These are phyloP conservation scores for Sporodiniella umbellata DNA, from an alignment of 371 early-diverging fungal species.

Conservation along the genomic window DNA sequence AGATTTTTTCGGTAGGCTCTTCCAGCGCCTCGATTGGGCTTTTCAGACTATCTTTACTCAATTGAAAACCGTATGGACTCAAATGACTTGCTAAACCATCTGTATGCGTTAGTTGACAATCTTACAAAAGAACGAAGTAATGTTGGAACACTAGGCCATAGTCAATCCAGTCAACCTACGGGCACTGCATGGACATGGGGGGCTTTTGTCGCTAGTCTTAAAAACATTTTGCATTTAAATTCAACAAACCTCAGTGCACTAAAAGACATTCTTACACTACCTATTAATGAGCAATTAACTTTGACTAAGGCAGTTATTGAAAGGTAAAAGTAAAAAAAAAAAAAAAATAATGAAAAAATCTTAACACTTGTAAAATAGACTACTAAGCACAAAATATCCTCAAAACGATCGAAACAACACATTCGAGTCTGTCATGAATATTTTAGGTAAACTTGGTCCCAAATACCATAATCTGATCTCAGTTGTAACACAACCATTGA, in stretches of 20 bases:
- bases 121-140: not conserved
- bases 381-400: constrained; percentile 33
- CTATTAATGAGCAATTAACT: constrained; percentile 24
- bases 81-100: not conserved
- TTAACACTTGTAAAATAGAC: constrained; percentile 9
- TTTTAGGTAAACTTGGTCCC: constrained; percentile 30
- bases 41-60: not conserved
- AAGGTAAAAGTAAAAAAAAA: constrained; percentile 22
- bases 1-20: not conserved
- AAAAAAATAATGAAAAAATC: not conserved
- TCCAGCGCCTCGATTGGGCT: not conserved
- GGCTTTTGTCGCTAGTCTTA: constrained; percentile 30
- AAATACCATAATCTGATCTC: constrained; percentile 29
- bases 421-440: constrained; percentile 43
- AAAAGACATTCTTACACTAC: constrained; percentile 25
- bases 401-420: constrained; percentile 41
- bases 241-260: constrained; percentile 26
- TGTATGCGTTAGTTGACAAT: not conserved
- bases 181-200: constrained; percentile 30
- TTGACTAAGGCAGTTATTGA: constrained; percentile 27
- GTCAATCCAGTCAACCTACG: constrained; percentile 14
- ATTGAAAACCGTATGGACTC: not conserved
- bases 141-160: not conserved
- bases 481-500: constrained; percentile 28
- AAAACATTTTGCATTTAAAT: constrained; percentile 21